These are phyloP conservation scores for Fomitopsis pinicola DNA, from an alignment of 1,284 basidiomycete genomes.

Conservation along the genomic window DNA sequence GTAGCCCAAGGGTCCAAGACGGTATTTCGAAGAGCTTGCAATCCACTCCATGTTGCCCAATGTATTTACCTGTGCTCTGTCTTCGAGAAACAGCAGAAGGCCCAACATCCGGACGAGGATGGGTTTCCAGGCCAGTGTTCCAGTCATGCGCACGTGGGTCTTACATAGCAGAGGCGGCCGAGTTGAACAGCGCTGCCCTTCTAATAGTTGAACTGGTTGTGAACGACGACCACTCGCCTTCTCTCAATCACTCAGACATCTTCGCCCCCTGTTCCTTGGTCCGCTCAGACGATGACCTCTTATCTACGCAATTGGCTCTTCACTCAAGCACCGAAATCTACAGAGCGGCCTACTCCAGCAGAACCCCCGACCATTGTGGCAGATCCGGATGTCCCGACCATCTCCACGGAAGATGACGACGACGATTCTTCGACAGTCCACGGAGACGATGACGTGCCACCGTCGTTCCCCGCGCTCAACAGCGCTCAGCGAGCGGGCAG, in stretches of 20 bases:
- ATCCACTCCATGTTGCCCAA: too few relatives aligned
- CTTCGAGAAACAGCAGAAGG: too few relatives aligned
- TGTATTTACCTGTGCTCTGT: too few relatives aligned
- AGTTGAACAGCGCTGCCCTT: neutral
- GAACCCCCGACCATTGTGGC: neutral
- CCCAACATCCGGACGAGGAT: too few relatives aligned
- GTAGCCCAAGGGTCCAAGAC: too few relatives aligned
- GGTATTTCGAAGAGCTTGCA: too few relatives aligned
- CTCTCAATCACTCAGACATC: neutral
- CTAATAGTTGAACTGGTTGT: neutral
- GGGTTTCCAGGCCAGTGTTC: too few relatives aligned
- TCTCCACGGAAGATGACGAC: conserved; percentile 32
- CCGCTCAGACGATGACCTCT: conserved; percentile 18
- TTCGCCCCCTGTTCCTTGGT: neutral
- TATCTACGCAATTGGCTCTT: conserved; percentile 29
- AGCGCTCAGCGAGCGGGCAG: conserved; percentile 68
- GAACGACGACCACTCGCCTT: neutral
- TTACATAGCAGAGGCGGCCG: neutral
- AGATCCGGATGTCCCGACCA: neutral
- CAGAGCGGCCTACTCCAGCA: neutral
- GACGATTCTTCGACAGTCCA: conserved; percentile 46
- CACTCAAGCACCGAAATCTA: conserved; percentile 11
- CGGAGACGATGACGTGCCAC: conserved; percentile 63
- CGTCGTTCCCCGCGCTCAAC: conserved; percentile 78
- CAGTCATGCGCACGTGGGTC: neutral